Conservation (phyloP, 192 early-diverging fungal genomes). For the Coemansia sp. region DNA sequence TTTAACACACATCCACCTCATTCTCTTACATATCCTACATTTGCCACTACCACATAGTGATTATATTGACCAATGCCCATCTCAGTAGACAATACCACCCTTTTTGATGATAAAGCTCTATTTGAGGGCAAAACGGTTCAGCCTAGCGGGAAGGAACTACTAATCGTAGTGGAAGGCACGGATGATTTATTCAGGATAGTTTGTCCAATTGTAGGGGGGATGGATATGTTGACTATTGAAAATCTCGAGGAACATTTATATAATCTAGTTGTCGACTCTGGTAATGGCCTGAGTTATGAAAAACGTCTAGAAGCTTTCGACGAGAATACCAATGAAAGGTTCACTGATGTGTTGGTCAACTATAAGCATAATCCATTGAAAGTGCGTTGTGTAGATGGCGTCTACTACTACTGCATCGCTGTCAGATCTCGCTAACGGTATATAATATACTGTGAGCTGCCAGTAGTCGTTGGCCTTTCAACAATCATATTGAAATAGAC, state of each 20-base stretch:
- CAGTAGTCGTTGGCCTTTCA: background rate
- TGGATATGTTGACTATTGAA: background rate
- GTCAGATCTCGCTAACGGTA: background rate
- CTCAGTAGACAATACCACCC: background rate
- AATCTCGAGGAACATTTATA: background rate
- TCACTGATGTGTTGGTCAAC: background rate
- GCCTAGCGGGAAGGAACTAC: background rate
- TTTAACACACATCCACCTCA: background rate
- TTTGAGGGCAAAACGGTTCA: background rate
- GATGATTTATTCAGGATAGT: background rate
- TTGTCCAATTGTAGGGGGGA: background rate
- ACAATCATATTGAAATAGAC: background rate
- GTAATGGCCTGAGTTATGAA: background rate
- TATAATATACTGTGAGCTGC: background rate
- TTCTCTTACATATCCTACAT: background rate
- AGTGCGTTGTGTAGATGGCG: background rate
- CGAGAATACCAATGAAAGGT: background rate
- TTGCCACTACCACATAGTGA: background rate
- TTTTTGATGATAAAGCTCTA: background rate
- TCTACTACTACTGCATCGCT: background rate
- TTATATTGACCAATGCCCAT: background rate
- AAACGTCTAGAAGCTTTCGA: background rate
- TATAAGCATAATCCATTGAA: background rate
- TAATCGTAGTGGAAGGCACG: background rate
- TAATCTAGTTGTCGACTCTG: background rate